Percentiles rank a stretch among this genome's conserved stretches.
Evolutionary conservation across 2,329 filamentous ascomycete genomes (phyloP).

Genomic region (Fusarium concolor): DNA sequence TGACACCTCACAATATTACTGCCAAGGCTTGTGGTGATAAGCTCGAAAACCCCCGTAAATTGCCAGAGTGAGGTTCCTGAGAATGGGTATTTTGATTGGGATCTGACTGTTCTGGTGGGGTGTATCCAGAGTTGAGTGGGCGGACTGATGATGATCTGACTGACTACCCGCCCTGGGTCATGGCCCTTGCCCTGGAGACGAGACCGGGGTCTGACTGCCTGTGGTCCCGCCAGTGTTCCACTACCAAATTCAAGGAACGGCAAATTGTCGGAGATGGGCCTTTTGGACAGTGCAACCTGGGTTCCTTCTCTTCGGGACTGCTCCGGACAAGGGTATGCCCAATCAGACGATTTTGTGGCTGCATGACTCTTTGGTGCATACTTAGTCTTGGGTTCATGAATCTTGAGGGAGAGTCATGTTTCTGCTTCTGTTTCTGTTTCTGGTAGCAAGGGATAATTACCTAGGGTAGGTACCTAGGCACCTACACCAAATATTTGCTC

Average conservation of each 20-base stretch:
- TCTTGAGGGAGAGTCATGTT: slow-evolving; percentile 8
- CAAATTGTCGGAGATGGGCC: slow-evolving; percentile 29
- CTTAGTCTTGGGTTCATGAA: slow-evolving; percentile 22
- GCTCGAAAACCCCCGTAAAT: slow-evolving; percentile 4
- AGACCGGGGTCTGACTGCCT: not conserved
- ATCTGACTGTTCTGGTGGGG: slow-evolving; percentile 20
- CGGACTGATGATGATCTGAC: slow-evolving; percentile 30
- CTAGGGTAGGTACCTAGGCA: not conserved
- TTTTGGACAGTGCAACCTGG: slow-evolving; percentile 22
- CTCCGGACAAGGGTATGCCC: slow-evolving; percentile 12
- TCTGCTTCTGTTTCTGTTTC: slow-evolving; percentile 1
- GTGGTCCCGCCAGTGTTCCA: slow-evolving; percentile 17
- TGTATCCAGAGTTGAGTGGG: slow-evolving; percentile 5
- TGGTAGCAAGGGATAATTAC: not conserved
- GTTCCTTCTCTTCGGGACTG: slow-evolving; percentile 33
- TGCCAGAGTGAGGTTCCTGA: slow-evolving; percentile 9
- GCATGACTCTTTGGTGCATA: slow-evolving; percentile 20
- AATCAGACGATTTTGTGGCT: not conserved
- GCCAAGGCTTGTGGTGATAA: slow-evolving; percentile 12
- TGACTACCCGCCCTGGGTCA: not conserved
- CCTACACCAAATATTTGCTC: slow-evolving; percentile 1
- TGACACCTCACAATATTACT: slow-evolving; percentile 28
- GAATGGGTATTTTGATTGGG: slow-evolving; percentile 20
- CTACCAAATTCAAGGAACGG: slow-evolving; percentile 23
- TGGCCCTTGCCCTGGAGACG: not conserved